phyloP scores from a whole-genome alignment of 495 filamentous ascomycete genomes.

The Aspergillus leporis region DNA sequence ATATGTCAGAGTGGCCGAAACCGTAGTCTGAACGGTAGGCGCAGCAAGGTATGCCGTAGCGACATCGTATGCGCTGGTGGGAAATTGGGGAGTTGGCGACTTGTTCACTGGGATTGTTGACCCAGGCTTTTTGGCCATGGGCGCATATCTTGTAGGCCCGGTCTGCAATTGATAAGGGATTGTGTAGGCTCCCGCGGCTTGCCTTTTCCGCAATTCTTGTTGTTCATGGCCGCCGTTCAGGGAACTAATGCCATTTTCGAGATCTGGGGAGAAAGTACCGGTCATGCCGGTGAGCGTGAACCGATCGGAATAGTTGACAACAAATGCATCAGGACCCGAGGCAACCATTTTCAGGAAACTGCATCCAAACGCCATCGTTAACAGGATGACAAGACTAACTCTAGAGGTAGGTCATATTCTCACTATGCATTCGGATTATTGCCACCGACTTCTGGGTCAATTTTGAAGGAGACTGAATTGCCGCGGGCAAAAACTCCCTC shows the following conservation, averaged over 20 bases:
- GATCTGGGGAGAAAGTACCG: conserved; percentile 54
- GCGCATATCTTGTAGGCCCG: conserved; percentile 67
- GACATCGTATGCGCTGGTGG: conserved; percentile 60
- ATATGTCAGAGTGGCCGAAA: conserved; percentile 60
- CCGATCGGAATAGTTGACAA: conserved; percentile 61
- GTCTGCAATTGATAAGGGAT: conserved; percentile 64
- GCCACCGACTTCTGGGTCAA: conserved; percentile 50
- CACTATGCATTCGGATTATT: conserved; percentile 64
- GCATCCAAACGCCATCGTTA: conserved; percentile 8
- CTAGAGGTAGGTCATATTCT: conserved; percentile 14
- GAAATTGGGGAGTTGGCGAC: conserved; percentile 55
- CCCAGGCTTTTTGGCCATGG: conserved; percentile 67
- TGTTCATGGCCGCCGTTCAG: conserved; percentile 29
- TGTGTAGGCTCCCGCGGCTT: conserved; percentile 37
- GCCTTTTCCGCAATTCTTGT: conserved; percentile 34
- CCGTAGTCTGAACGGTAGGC: conserved; percentile 59
- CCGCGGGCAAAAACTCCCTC: conserved; percentile 47
- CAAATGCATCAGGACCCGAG: conserved; percentile 48
- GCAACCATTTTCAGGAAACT: conserved; percentile 69
- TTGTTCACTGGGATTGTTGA: conserved; percentile 61
- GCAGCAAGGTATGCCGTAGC: conserved; percentile 57
- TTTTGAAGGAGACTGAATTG: conserved; percentile 51
- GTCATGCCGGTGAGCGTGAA: conserved; percentile 70
- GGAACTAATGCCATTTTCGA: conserved; percentile 41
- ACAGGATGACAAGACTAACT: neutral